Conservation (phyloP, 106 monocot genomes). For the Dioscorea zingiberensis region DNA sequence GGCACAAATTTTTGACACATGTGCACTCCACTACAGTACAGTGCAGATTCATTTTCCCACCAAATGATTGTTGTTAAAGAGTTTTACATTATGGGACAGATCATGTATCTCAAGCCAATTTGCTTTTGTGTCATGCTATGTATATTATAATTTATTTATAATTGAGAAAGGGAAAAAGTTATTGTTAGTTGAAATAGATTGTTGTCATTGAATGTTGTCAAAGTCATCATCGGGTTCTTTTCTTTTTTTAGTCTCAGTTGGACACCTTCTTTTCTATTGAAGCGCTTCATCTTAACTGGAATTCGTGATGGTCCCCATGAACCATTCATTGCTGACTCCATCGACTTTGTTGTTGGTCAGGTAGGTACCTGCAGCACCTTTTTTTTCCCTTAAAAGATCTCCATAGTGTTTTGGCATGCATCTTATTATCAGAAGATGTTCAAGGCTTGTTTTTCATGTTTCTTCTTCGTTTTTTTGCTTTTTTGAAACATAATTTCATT, state of each 20-base stretch:
- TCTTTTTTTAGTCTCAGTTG: conserved; percentile 72
- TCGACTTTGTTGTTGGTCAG: conserved; percentile 96
- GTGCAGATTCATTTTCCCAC: no score
- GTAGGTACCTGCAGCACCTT: conserved; percentile 10
- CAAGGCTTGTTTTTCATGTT: background rate
- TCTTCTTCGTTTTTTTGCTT: background rate
- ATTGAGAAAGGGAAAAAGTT: no score
- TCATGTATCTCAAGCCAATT: background rate
- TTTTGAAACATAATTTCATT: background rate
- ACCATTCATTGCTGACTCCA: conserved; percentile 94
- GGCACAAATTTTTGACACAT: no score
- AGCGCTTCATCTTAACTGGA: conserved; percentile 85
- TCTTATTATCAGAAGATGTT: background rate
- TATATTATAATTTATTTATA: background rate
- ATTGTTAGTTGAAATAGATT: background rate
- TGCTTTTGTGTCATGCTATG: background rate
- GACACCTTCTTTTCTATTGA: conserved; percentile 96
- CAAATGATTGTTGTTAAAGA: no score
- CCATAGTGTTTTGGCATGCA: background rate
- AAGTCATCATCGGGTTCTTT: conserved; percentile 1
- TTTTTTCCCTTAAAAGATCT: background rate
- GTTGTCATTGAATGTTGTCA: background rate
- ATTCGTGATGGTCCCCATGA: conserved; percentile 93
- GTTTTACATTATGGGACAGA: background rate
- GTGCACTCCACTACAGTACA: no score